These are phyloP conservation scores for Blastobotrys mokoenaii DNA, from an alignment of 805 yeast genomes.

Conservation along the genomic window DNA sequence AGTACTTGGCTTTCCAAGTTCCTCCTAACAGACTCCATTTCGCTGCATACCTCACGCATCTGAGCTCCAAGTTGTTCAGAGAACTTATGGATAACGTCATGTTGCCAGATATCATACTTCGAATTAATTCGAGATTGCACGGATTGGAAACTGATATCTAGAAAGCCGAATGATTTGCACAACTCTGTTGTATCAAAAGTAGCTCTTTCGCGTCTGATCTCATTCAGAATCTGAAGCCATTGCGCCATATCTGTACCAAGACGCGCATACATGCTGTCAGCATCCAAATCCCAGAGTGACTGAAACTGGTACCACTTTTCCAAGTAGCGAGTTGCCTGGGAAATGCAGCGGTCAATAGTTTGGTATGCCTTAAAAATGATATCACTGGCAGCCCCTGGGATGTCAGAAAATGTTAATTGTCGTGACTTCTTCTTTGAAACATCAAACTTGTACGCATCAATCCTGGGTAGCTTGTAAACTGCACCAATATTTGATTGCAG, in stretches of 20 bases:
- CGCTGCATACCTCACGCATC: slow-evolving; percentile 27
- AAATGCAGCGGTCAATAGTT: slow-evolving; percentile 29
- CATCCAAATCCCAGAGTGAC: slow-evolving; percentile 48
- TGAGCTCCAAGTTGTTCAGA: slow-evolving; percentile 30
- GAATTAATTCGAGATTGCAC: slow-evolving; percentile 46
- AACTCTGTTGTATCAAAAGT: slow-evolving; percentile 46
- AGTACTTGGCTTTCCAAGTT: slow-evolving; percentile 31
- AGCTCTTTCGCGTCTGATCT: slow-evolving; percentile 35
- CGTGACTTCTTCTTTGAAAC: slow-evolving; percentile 1
- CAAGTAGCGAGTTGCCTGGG: slow-evolving; percentile 32
- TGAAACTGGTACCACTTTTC: slow-evolving; percentile 49
- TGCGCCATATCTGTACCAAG: slow-evolving; percentile 30
- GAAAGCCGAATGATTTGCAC: slow-evolving; percentile 34
- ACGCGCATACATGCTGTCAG: slow-evolving; percentile 31
- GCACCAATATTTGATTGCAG: slow-evolving; percentile 14
- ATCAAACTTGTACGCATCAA: slow-evolving; percentile 14
- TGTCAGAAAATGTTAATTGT: slow-evolving; percentile 8
- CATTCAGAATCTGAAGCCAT: slow-evolving; percentile 45
- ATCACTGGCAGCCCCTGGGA: slow-evolving; percentile 5
- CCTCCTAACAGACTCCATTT: slow-evolving; percentile 29
- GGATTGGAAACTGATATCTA: slow-evolving; percentile 38
- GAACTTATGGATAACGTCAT: slow-evolving; percentile 35
- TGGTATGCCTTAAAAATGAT: slow-evolving; percentile 21
- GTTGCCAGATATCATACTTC: slow-evolving; percentile 55
- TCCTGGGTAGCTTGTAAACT: slow-evolving; percentile 10